Base-by-base conservation (phyloP, 768 basidiomycete species). In the Epithele typhae region DNA sequence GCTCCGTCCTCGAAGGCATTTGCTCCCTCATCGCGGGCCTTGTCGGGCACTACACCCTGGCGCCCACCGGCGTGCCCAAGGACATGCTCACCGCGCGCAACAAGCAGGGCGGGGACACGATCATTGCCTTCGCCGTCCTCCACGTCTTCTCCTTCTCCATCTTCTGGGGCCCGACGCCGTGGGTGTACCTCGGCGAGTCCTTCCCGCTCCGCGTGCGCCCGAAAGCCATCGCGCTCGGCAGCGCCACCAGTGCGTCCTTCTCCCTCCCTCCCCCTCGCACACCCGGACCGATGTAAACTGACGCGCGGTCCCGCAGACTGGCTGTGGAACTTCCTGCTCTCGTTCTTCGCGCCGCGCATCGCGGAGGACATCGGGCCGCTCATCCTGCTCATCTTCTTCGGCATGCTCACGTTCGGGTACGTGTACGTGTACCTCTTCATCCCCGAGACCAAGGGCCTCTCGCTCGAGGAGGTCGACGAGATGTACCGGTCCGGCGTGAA, bases 161-260 rank as follows among this genome's bases (percentile, higher is more conserved):
- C 49, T 87, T 85, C 67, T 89, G 85, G 85, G 86, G 85, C 11
- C 82, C 84, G 6, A 82, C 78, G 25, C 84, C 83, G 53, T 68
- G 64, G 62, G 85, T 86, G 5, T 86, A 86, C 57, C 75, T 87
- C 25, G 84, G 84, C 42, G 86, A 89, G 69, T 82, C 79, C 17
- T 90, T 89, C 76, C 88, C 87, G 12, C 77, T 90, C 19, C 81
- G 86, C 38, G 83, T 91, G 37, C 76, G 87, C 46, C 76, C 88
- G 5, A 88, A 88, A 63, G 71, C 76, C 53, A 88, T 90, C 58
- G 87, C 87, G 0, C 70, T 88, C n/a, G 84, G 84, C 8, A 82
- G 81, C 34, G 75, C 76, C 0, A 68, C 75, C 22, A 78, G 73
- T 76, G 59, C 51, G 67, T 69, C 7, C 9, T n/a, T n/a, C n/a